Evolutionary conservation across 345 rosid genomes (phyloP).

Genomic region (Gossypium arboreum): DNA sequence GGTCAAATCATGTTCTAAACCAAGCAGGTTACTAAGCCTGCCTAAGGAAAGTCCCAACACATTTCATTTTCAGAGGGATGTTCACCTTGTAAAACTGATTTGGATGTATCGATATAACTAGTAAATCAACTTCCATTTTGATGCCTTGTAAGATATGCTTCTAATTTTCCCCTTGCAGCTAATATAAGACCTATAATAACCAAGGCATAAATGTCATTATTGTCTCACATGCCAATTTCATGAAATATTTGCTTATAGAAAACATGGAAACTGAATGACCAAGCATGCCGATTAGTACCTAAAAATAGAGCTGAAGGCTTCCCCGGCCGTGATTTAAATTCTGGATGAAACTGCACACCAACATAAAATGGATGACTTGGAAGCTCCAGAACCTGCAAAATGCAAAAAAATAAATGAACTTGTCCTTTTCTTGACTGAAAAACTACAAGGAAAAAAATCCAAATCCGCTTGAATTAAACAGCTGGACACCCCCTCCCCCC

Average conservation of each 20-base stretch:
- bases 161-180: conserved; percentile 69
- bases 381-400: conserved; percentile 66
- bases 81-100: background rate
- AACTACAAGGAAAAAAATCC: background rate
- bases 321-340: conserved; percentile 88
- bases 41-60: conserved; percentile 8
- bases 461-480: background rate
- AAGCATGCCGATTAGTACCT: conserved; percentile 39
- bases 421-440: background rate
- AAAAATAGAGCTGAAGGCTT: conserved; percentile 86
- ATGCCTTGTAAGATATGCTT: conserved; percentile 39
- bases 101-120: background rate
- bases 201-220: background rate
- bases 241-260: background rate
- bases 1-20: background rate
- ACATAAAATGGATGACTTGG: conserved; percentile 66
- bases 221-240: background rate
- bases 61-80: background rate
- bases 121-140: conserved; percentile 46
- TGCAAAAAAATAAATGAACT: background rate
- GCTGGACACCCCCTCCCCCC: background rate
- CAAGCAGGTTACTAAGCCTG: background rate
- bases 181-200: conserved; percentile 61
- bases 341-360: conserved; percentile 95
- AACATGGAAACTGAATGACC: background rate